Evolutionary conservation across 139 green algal genomes (phyloP).

Genomic region (Gonium pectorale): DNA sequence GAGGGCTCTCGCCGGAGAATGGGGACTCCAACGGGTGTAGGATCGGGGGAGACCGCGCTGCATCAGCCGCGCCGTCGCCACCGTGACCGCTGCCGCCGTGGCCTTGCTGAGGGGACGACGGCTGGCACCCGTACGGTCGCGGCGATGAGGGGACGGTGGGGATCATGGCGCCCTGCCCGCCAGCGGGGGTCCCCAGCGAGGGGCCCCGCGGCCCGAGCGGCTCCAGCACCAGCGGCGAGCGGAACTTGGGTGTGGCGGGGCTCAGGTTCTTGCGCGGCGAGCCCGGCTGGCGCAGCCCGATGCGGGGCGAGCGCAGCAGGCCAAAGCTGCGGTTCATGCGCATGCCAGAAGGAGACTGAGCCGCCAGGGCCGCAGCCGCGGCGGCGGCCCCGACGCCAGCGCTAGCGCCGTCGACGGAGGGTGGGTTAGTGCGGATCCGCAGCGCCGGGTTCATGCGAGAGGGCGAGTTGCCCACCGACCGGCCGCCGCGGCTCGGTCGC

Average conservation of each 20-base stretch:
- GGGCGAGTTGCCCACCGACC: neutral
- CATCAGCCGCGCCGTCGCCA: neutral
- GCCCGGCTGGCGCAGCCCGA: neutral
- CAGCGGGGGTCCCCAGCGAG: neutral
- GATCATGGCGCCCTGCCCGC: too few species aligned
- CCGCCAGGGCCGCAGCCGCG: neutral
- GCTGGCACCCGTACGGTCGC: too few species aligned
- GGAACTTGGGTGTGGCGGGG: conserved; percentile 41
- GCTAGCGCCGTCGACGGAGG: neutral
- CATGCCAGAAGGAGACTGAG: too few species aligned
- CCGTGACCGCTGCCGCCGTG: neutral
- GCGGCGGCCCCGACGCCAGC: neutral
- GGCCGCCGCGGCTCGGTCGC: too few species aligned
- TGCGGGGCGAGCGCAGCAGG: conserved; percentile 19
- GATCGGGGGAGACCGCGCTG: neutral
- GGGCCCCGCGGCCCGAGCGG: neutral
- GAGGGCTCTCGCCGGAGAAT: too few species aligned
- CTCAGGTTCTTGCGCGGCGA: conserved; percentile 10
- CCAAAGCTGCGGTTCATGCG: conserved; percentile 22
- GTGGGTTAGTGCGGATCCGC: neutral
- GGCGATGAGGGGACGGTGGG: too few species aligned
- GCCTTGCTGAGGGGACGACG: neutral
- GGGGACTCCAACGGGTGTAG: too few species aligned
- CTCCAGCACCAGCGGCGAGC: conserved; percentile 28
- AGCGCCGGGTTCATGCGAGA: neutral